Conservation (phyloP, 495 filamentous ascomycete genomes). For the Sordaria brevicollis region DNA sequence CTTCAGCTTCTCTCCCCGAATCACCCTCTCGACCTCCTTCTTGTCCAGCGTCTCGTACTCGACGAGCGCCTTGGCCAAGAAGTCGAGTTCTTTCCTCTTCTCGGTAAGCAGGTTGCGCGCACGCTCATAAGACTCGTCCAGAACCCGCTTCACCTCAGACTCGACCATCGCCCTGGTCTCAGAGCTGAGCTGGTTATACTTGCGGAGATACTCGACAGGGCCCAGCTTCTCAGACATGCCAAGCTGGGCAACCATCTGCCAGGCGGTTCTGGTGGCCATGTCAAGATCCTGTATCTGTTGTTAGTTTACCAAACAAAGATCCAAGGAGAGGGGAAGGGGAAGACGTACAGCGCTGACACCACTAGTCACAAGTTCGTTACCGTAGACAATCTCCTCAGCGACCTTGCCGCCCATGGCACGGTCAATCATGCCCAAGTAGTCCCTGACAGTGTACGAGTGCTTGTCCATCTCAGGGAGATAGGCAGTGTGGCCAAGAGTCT, state of each 20-base stretch:
- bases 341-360: constrained; percentile 62
- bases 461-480: constrained; percentile 84
- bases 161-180: constrained; percentile 81
- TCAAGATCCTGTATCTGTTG: constrained; percentile 59
- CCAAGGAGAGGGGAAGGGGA: not conserved
- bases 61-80: constrained; percentile 76
- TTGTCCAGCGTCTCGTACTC: constrained; percentile 87
- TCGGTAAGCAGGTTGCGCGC: constrained; percentile 58
- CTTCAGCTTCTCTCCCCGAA: constrained; percentile 71
- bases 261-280: constrained; percentile 67
- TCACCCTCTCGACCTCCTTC: constrained; percentile 80
- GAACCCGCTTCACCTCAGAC: constrained; percentile 67
- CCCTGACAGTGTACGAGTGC: constrained; percentile 62
- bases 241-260: constrained; percentile 71
- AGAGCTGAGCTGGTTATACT: constrained; percentile 70
- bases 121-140: constrained; percentile 72
- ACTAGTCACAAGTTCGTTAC: constrained; percentile 73
- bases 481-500: constrained; percentile 73
- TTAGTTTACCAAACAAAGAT: constrained; percentile 12
- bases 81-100: constrained; percentile 72
- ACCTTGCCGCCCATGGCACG: constrained; percentile 84
- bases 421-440: constrained; percentile 69
- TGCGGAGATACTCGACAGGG: constrained; percentile 72
- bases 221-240: constrained; percentile 87
- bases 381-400: constrained; percentile 88